Conservation (phyloP, 306 rosid species). For the peach (Prunus persica) region Prunus_persica_NCBIv2 NC_034014.1:18856501-18857000, state of each 20-base stretch:
- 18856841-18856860: conserved; percentile 97
- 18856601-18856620: conserved; percentile 75
- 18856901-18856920: conserved; percentile 99
- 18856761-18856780: conserved; percentile 3
- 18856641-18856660: background rate
- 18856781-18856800: background rate
- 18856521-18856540: conserved; percentile 82
- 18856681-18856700: background rate
- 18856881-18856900: conserved; percentile 96
- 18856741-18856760: background rate
- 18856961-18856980: conserved; percentile 92
- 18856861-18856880: conserved; percentile 86
- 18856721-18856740: background rate
- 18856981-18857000: conserved; percentile 83
- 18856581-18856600: conserved; percentile 79
- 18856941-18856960: conserved; percentile 86
- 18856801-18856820: conserved; percentile 87
- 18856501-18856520: conserved; percentile 92
- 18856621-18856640: conserved; percentile 22
- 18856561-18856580: conserved; percentile 88
- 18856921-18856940: conserved; percentile 82
- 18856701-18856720: background rate
- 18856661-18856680: background rate
- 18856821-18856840: conserved; percentile 99
- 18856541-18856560: conserved; percentile 91